phyloP scores from a whole-genome alignment of 805 yeast species.

The Cyberlindnera samutprakarnensis region DNA sequence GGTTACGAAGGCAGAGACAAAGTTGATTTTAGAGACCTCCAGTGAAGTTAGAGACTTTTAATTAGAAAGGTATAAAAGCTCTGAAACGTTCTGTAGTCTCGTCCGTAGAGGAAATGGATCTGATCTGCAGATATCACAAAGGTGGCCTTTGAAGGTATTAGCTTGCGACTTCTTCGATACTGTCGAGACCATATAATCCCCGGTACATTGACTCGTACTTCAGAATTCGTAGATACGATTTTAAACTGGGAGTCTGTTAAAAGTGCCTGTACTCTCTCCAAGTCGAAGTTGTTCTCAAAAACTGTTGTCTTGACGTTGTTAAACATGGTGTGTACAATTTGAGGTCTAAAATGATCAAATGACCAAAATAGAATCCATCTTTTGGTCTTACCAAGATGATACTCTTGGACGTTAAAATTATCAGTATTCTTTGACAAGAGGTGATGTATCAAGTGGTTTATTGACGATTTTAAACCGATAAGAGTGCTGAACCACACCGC shows the following conservation, averaged over 20 bases:
- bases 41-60: neutral
- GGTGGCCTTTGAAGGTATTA: constrained; percentile 2
- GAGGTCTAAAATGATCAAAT: constrained; percentile 1
- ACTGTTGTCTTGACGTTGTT: constrained; percentile 7
- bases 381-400: constrained; percentile 16
- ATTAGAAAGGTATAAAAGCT: constrained; percentile 16
- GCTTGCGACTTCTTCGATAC: constrained; percentile 13
- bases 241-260: constrained; percentile 1
- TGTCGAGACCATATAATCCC: constrained; percentile 22
- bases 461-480: constrained; percentile 24
- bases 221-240: neutral
- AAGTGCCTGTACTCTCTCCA: constrained; percentile 1
- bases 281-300: constrained; percentile 10
- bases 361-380: constrained; percentile 24
- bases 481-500: constrained; percentile 33
- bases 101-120: constrained; percentile 18
- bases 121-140: constrained; percentile 7
- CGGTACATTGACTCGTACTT: constrained; percentile 2
- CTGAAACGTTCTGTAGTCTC: constrained; percentile 11
- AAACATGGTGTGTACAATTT: neutral
- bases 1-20: constrained; percentile 11
- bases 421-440: constrained; percentile 1
- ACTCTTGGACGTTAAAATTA: constrained; percentile 15
- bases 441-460: constrained; percentile 4
- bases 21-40: constrained; percentile 1